phyloP scores from a whole-genome alignment of 2,329 filamentous ascomycete species.

The Talaromyces sp. region DNA sequence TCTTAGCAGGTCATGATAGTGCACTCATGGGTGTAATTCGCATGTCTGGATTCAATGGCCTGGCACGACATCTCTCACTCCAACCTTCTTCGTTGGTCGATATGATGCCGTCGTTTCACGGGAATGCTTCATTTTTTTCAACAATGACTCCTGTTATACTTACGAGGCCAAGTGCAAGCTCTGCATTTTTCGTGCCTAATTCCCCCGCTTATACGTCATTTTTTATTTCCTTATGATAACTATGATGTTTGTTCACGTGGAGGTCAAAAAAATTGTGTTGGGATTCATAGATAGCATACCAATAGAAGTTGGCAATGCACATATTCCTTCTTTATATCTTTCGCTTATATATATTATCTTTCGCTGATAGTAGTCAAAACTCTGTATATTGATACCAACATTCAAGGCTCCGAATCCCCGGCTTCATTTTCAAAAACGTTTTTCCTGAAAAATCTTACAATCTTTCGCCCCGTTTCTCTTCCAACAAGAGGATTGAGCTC shows the following conservation, averaged over 20 bases:
- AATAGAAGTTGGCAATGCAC: neutral
- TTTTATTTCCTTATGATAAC: neutral
- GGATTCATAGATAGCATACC: conserved; percentile 1
- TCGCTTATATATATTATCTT: too few relatives aligned
- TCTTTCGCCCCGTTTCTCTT: conserved; percentile 67
- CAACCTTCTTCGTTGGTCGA: neutral
- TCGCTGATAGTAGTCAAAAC: too few relatives aligned
- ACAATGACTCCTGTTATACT: neutral
- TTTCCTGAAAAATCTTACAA: conserved; percentile 73
- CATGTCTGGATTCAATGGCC: neutral
- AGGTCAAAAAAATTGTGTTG: neutral
- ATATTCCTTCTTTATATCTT: neutral
- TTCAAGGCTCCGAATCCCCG: neutral
- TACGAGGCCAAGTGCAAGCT: neutral
- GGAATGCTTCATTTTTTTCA: neutral
- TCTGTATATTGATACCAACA: neutral
- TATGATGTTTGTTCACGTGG: neutral
- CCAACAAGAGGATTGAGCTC: conserved; percentile 73
- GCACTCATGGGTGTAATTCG: neutral
- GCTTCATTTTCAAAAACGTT: conserved; percentile 48
- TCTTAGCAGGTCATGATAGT: neutral
- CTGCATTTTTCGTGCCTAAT: neutral
- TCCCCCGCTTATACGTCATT: neutral
- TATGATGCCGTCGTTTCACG: neutral
- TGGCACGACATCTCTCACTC: neutral